A percentile compares a stretch with the other conserved stretches of the same genome.
phyloP scores from a whole-genome alignment of 305 asterid genomes.

The Solanum hybrid region DNA sequence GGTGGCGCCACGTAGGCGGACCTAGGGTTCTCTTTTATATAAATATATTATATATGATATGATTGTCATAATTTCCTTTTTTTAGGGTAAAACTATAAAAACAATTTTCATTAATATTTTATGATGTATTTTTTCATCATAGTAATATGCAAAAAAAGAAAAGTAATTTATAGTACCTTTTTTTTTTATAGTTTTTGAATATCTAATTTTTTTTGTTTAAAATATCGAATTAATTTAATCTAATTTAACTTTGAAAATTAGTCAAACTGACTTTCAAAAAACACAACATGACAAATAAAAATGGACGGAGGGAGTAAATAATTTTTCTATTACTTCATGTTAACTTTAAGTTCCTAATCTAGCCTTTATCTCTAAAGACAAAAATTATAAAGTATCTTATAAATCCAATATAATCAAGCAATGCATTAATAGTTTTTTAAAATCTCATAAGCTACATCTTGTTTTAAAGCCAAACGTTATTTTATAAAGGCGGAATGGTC shows the following conservation, averaged over 20 bases:
- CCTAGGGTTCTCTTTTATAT: too few species aligned
- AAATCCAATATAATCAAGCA: neutral
- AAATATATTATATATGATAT: too few species aligned
- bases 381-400: neutral
- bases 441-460: neutral
- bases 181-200: neutral
- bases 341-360: neutral
- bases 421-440: neutral
- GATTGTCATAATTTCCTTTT: too few species aligned
- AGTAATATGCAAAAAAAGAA: neutral
- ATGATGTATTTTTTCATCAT: too few species aligned
- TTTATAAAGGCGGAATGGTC: neutral
- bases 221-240: too few species aligned
- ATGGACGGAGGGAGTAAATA: neutral
- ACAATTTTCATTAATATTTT: too few species aligned
- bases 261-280: too few species aligned
- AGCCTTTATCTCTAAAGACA: neutral
- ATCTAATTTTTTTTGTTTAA: too few species aligned
- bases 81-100: neutral
- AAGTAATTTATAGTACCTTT: neutral
- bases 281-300: neutral
- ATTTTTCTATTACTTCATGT: neutral
- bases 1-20: too few species aligned
- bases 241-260: too few species aligned
- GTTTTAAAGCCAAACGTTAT: neutral